A percentile compares a stretch with the other conserved stretches of the same genome.
Conservation (phyloP, 345 rosid species). For the Cardamine occulta region DNA sequence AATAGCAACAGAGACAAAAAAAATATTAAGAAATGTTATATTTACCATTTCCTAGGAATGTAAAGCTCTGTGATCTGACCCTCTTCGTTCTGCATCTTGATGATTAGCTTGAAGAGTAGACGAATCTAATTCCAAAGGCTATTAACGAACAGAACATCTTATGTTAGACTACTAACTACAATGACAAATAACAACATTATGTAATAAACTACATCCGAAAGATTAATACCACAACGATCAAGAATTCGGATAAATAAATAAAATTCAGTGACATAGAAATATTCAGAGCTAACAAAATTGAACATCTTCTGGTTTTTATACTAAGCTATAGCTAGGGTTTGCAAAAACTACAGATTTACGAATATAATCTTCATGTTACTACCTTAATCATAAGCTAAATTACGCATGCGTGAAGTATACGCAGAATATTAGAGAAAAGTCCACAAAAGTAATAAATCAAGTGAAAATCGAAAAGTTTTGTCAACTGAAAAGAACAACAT, state of each 20-base stretch:
- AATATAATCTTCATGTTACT: not conserved
- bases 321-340: constrained; percentile 5
- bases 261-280: not conserved
- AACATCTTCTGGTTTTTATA: not conserved
- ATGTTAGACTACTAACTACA: not conserved
- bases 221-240: not conserved
- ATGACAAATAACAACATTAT: not conserved
- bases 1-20: not conserved
- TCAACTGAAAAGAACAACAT: not conserved
- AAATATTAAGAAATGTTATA: not conserved
- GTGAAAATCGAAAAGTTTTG: not conserved
- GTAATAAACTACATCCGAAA: not conserved
- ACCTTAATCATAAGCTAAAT: not conserved
- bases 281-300: not conserved
- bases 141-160: not conserved
- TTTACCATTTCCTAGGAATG: constrained; percentile 87
- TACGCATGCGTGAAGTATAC: not conserved
- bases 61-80: constrained; percentile 76
- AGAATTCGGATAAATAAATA: not conserved
- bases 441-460: not conserved
- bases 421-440: not conserved
- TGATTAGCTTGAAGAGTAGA: constrained; percentile 27
- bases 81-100: constrained; percentile 88
- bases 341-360: not conserved
- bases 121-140: constrained; percentile 27